Conservation (phyloP, 768 basidiomycete species). For the Podaxis rugospora region DNA sequence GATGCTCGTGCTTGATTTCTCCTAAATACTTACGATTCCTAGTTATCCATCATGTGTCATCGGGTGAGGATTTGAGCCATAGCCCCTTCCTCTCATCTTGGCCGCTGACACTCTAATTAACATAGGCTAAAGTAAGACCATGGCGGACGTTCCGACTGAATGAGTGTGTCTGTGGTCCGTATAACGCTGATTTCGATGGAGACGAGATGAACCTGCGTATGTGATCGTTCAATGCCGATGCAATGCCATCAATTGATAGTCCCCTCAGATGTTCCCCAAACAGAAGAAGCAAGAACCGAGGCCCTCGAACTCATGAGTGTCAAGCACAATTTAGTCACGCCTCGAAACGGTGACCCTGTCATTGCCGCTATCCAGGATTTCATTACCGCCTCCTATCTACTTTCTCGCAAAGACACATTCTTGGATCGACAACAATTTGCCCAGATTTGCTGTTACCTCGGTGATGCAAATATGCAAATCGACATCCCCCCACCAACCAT, state of each 20-base stretch:
- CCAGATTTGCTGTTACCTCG: slow-evolving; percentile 93
- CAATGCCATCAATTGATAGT: background rate
- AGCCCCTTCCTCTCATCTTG: background rate
- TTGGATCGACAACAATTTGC: slow-evolving; percentile 93
- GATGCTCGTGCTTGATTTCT: background rate
- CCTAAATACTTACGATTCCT: background rate
- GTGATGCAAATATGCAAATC: slow-evolving; percentile 86
- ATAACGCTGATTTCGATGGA: slow-evolving; percentile 99
- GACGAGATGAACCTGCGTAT: slow-evolving; percentile 99
- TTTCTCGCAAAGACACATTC: slow-evolving; percentile 90
- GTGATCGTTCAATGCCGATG: slow-evolving; percentile 20
- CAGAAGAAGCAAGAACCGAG: slow-evolving; percentile 96
- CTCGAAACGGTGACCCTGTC: slow-evolving; percentile 97
- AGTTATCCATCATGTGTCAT: slow-evolving; percentile 99
- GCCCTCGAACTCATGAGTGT: slow-evolving; percentile 97
- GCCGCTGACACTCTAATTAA: background rate
- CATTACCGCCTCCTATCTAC: slow-evolving; percentile 95
- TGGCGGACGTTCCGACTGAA: slow-evolving; percentile 98
- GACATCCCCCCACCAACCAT: slow-evolving; percentile 95
- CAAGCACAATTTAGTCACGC: slow-evolving; percentile 95
- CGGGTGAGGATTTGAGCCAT: slow-evolving; percentile 44
- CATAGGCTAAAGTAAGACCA: slow-evolving; percentile 82
- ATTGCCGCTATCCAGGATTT: slow-evolving; percentile 99
- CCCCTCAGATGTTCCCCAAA: slow-evolving; percentile 88
- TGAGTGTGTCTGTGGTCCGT: slow-evolving; percentile 98